Percentiles rank a stretch among this genome's conserved stretches.
phyloP scores from a whole-genome alignment of 2,329 filamentous ascomycete genomes.

The Pestalotiopsis sp. region DNA sequence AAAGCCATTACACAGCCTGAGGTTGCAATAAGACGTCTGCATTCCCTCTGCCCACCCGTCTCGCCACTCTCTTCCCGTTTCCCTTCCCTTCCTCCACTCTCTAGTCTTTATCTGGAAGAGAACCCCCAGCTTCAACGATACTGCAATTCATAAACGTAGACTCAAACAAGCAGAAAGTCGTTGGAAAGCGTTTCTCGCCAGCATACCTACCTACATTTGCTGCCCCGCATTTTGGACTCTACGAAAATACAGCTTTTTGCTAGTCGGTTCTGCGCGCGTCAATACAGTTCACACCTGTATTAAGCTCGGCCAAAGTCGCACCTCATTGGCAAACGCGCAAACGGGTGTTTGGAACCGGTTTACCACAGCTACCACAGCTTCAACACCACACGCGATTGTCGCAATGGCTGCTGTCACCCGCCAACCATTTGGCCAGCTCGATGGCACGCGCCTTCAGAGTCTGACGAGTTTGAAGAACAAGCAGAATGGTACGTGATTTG shows the following conservation, averaged over 20 bases:
- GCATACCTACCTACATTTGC: not conserved
- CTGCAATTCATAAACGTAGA: not conserved
- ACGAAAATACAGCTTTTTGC: not conserved
- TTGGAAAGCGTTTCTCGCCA: not conserved
- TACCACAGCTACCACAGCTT: conserved; percentile 16
- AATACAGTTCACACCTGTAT: not conserved
- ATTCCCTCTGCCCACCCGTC: conserved; percentile 29
- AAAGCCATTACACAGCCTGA: conserved; percentile 9
- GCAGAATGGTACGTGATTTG: conserved; percentile 65
- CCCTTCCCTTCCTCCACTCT: conserved; percentile 13
- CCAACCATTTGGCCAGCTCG: conserved; percentile 76
- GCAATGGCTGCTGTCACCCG: conserved; percentile 61
- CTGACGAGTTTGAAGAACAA: conserved; percentile 78
- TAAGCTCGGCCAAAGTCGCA: conserved; percentile 12
- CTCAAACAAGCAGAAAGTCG: conserved; percentile 5
- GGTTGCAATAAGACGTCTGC: conserved; percentile 35
- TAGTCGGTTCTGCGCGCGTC: not conserved
- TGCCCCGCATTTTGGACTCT: not conserved
- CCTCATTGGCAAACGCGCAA: not conserved
- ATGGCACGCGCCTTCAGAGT: conserved; percentile 69
- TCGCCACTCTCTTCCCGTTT: conserved; percentile 33
- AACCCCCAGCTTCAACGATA: not conserved
- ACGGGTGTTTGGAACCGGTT: conserved; percentile 11
- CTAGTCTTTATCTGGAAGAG: conserved; percentile 16
- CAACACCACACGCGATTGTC: conserved; percentile 17